Conservation (phyloP, 2,329 filamentous ascomycete species). For the Trichoderma citrinoviride region DNA sequence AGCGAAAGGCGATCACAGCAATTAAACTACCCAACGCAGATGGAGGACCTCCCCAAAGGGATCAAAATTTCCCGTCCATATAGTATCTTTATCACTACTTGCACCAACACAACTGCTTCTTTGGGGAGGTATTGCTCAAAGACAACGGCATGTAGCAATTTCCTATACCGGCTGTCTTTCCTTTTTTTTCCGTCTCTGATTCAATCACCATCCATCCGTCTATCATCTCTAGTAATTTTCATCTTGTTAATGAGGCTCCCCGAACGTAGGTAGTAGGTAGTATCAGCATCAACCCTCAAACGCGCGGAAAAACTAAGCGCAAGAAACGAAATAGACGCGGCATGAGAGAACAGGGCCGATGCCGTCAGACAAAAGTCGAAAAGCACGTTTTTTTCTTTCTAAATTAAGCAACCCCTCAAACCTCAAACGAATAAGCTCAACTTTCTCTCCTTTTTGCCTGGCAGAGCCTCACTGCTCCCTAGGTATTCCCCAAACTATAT, state of each 20-base stretch:
- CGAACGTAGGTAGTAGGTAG: background rate
- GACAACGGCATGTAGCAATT: background rate
- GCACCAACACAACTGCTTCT: background rate
- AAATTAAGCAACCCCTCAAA: slow-evolving; percentile 2
- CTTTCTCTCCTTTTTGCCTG: background rate
- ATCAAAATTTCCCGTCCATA: too few relatives aligned
- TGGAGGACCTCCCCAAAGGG: background rate
- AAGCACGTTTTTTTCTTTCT: too few relatives aligned
- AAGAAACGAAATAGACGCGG: background rate
- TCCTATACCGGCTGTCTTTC: background rate
- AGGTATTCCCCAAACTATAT: too few relatives aligned
- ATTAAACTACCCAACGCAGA: background rate
- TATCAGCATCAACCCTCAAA: background rate
- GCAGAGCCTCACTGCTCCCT: too few relatives aligned
- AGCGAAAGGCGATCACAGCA: background rate
- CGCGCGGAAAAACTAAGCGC: background rate
- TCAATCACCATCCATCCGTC: background rate
- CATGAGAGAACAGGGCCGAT: background rate
- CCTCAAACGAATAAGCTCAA: background rate
- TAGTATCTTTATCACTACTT: background rate
- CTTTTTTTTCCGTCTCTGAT: background rate
- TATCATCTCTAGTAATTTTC: too few relatives aligned
- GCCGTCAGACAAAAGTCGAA: background rate
- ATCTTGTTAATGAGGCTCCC: background rate
- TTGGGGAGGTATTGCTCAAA: too few relatives aligned